Percentiles rank a stretch among this genome's conserved stretches.
Evolutionary conservation across 2,329 filamentous ascomycete species (phyloP).

Genomic region (Fusarium zealandicum): DNA sequence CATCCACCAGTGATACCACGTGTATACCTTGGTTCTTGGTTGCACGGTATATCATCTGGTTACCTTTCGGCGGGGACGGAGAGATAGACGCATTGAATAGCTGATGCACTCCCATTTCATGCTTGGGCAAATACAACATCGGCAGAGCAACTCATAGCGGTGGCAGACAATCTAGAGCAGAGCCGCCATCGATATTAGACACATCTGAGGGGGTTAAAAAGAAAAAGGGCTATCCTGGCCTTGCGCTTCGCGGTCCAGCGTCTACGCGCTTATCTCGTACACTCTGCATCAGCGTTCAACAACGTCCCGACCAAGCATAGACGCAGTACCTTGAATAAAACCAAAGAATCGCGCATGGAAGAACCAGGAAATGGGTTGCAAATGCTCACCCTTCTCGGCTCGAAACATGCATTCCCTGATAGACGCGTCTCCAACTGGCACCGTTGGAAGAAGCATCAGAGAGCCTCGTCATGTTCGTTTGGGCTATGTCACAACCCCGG

Average conservation of each 20-base stretch:
- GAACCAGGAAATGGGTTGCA: constrained; percentile 12
- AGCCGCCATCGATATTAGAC: too few relatives aligned
- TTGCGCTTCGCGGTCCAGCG: constrained; percentile 10
- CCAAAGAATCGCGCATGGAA: constrained; percentile 13
- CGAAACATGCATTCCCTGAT: constrained; percentile 22
- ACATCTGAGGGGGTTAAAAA: too few relatives aligned
- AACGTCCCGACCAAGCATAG: constrained; percentile 15
- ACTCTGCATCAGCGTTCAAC: constrained; percentile 2
- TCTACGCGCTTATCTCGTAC: constrained; percentile 19
- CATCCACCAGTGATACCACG: constrained; percentile 25
- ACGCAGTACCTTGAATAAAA: not conserved
- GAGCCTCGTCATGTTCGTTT: constrained; percentile 9
- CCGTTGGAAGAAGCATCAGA: constrained; percentile 23
- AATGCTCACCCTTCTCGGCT: constrained; percentile 15
- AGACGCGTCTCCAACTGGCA: constrained; percentile 19
- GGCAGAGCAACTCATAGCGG: too few relatives aligned
- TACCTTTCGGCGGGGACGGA: not conserved
- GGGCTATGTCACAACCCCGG: constrained; percentile 3
- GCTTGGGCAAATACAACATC: too few relatives aligned
- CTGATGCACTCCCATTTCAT: too few relatives aligned
- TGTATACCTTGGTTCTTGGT: too few relatives aligned
- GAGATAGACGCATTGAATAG: not conserved
- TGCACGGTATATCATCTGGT: too few relatives aligned
- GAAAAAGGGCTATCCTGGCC: too few relatives aligned
- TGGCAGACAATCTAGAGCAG: too few relatives aligned